Conservation (phyloP, 1,139 yeast species). For the Petasospora rhodanensis region DNA sequence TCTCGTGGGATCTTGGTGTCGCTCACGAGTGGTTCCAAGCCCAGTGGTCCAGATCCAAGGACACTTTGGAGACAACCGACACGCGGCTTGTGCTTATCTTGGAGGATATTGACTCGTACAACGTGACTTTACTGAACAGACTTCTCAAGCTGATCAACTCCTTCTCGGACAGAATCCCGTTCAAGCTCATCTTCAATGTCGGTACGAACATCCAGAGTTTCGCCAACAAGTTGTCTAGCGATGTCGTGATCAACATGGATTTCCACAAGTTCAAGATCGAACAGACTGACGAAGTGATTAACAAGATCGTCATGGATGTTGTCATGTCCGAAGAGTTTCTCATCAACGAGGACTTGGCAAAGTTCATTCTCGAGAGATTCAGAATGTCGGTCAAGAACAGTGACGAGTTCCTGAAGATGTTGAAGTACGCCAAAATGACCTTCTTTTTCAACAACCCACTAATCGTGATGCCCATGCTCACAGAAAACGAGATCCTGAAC, state of each 20-base stretch:
- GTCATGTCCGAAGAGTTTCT: constrained; percentile 18
- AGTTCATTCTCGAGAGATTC: constrained; percentile 18
- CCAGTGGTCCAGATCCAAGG: constrained; percentile 4
- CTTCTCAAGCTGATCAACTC: constrained; percentile 18
- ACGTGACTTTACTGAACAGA: constrained; percentile 16
- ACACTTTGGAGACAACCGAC: constrained; percentile 9
- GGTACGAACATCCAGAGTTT: constrained; percentile 19
- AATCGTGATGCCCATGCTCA: constrained; percentile 29
- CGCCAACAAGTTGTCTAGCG: constrained; percentile 15
- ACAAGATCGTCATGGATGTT: constrained; percentile 20
- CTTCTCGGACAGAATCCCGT: constrained; percentile 19
- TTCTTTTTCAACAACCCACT: constrained; percentile 55
- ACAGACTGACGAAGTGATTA: constrained; percentile 22
- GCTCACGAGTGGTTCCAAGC: constrained; percentile 23
- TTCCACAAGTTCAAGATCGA: constrained; percentile 21
- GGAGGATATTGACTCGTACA: constrained; percentile 27
- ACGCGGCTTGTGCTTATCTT: constrained; percentile 22
- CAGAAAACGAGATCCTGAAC: constrained; percentile 13
- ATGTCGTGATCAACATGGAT: constrained; percentile 12
- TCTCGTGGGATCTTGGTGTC: constrained; percentile 26
- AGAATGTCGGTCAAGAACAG: constrained; percentile 18
- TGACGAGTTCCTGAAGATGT: constrained; percentile 35
- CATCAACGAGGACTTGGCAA: constrained; percentile 21
- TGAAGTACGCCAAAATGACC: constrained; percentile 51
- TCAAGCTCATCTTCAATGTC: constrained; percentile 25